Evolutionary conservation across 2,329 filamentous ascomycete genomes (phyloP).

Genomic region (Diaporthe citriasiana): DNA sequence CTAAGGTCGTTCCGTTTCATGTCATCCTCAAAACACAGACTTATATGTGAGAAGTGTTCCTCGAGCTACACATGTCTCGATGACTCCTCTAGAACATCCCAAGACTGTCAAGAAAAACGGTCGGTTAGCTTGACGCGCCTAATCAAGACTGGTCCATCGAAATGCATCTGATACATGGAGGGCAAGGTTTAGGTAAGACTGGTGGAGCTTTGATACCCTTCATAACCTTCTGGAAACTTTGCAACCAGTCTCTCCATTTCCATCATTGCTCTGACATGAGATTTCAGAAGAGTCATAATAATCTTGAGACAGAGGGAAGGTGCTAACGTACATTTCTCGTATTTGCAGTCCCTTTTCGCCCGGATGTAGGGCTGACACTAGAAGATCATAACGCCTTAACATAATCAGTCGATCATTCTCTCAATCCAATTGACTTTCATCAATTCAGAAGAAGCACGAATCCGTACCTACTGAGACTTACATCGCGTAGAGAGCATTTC

Average conservation of each 20-base stretch:
- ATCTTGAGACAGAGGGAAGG: not conserved
- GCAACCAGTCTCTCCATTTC: not conserved
- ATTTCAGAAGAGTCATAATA: not conserved
- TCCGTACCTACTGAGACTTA: not conserved
- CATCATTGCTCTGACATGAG: not conserved
- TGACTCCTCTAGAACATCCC: no score
- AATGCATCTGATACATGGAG: no score
- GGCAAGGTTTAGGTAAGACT: not conserved
- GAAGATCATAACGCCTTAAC: not conserved
- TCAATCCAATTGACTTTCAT: not conserved
- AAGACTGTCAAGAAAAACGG: no score
- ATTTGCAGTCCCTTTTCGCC: not conserved
- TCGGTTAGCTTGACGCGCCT: no score
- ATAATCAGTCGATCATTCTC: not conserved
- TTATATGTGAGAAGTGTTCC: no score
- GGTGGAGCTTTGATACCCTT: not conserved
- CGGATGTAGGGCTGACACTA: not conserved
- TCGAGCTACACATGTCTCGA: no score
- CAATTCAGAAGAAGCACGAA: not conserved
- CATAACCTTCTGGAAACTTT: not conserved
- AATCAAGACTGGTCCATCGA: no score
- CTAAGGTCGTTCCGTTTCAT: no score
- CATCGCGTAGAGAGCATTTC: not conserved
- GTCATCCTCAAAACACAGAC: no score
- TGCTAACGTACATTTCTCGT: not conserved